A percentile compares a stretch with the other conserved stretches of the same genome.
Evolutionary conservation across 106 monocot species (phyloP).

Genomic region (Dendrobium nobile): DNA sequence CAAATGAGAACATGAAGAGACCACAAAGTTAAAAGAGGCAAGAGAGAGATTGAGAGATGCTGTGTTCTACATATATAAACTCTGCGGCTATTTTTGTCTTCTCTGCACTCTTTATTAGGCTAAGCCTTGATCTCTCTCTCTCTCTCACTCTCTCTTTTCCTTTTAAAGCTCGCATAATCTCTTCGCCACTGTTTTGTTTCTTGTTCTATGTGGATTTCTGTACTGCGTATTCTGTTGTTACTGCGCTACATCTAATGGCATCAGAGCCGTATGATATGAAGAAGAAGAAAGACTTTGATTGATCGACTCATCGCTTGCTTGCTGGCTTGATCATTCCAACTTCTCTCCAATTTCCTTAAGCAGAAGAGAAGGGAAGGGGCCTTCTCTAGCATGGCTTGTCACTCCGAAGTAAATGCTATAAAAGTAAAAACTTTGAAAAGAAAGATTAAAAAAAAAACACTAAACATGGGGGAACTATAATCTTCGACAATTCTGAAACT

Average conservation of each 20-base stretch:
- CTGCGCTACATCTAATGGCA: not conserved
- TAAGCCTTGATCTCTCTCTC: not conserved
- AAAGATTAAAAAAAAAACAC: not conserved
- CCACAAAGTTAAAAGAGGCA: not conserved
- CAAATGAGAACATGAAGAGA: constrained; percentile 2
- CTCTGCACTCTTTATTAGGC: not conserved
- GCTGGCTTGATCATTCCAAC: not conserved
- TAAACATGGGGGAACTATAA: not conserved
- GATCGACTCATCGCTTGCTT: not conserved
- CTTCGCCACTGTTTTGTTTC: constrained; percentile 4
- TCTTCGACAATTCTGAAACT: constrained; percentile 2
- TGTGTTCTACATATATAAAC: not conserved
- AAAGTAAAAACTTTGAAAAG: not conserved
- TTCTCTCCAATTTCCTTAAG: not conserved
- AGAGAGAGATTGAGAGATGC: not conserved
- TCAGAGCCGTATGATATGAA: not conserved
- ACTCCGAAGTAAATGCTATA: constrained; percentile 9
- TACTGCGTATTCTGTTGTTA: constrained; percentile 3
- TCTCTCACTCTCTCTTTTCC: not conserved
- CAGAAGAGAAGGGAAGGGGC: not conserved
- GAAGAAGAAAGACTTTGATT: not conserved
- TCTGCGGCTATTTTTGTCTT: not conserved
- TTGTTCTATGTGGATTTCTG: not conserved
- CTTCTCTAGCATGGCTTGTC: not conserved
- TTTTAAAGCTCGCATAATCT: not conserved